A percentile compares a stretch with the other conserved stretches of the same genome.
Conservation (phyloP, 148 eudicot species). For the Silene uniflora region DNA sequence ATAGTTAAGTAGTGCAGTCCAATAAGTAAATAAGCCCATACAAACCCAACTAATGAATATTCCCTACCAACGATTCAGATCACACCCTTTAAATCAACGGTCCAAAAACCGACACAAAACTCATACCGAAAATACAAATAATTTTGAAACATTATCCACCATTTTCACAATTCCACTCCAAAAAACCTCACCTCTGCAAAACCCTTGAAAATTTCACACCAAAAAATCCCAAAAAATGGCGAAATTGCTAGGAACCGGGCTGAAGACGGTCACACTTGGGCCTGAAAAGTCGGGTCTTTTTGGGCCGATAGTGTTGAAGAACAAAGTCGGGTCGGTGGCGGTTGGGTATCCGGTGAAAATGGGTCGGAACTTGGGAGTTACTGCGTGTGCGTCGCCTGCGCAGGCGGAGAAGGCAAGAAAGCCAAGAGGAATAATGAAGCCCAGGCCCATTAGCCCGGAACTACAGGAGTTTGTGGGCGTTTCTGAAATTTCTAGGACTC, state of each 20-base stretch:
- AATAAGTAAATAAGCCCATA: not conserved
- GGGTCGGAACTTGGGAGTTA: constrained; percentile 14
- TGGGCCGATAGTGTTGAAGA: constrained; percentile 11
- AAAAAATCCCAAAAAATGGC: constrained; percentile 24
- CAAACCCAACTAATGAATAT: too few relatives aligned
- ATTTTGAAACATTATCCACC: constrained; percentile 18
- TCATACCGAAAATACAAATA: not conserved
- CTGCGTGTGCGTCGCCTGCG: constrained; percentile 25
- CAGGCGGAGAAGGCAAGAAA: constrained; percentile 40
- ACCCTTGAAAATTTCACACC: not conserved
- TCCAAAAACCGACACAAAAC: not conserved
- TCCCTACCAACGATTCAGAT: constrained; percentile 5
- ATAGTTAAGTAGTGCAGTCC: not conserved
- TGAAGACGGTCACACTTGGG: constrained; percentile 1
- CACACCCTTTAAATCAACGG: not conserved
- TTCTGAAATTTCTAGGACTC: constrained; percentile 65
- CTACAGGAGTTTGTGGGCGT: constrained; percentile 70
- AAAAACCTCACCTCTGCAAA: not conserved
- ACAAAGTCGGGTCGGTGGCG: not conserved
- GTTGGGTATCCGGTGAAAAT: constrained; percentile 16
- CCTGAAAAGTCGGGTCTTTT: constrained; percentile 4
- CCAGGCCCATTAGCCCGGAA: constrained; percentile 58
- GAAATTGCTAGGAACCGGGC: constrained; percentile 14
- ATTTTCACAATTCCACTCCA: not conserved
- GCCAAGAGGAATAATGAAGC: constrained; percentile 83